These are phyloP conservation scores for Gelatoporia subvermispora DNA, from an alignment of 768 basidiomycete species.

Conservation along the genomic window DNA sequence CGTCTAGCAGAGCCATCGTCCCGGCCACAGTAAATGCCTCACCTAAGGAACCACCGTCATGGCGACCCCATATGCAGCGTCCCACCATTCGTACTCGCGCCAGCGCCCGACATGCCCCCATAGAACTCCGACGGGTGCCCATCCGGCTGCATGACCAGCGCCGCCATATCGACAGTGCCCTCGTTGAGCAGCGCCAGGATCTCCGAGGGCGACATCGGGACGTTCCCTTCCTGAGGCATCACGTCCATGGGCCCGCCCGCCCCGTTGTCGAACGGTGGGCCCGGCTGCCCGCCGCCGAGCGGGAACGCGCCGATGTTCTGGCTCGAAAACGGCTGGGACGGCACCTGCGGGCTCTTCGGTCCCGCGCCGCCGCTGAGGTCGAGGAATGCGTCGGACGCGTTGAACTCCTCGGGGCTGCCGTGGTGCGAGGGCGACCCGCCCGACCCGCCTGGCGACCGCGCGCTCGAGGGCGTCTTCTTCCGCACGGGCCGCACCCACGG, in stretches of 20 bases:
- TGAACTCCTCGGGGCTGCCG: constrained; percentile 61
- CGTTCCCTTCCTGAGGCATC: constrained; percentile 28
- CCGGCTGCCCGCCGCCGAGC: constrained; percentile 25
- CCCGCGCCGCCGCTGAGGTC: constrained; percentile 30
- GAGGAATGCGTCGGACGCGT: constrained; percentile 55
- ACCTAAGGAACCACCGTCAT: too few species aligned
- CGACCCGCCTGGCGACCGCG: constrained; percentile 33
- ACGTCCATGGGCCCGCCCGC: constrained; percentile 38
- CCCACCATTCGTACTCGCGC: not conserved
- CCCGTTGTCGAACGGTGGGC: constrained; percentile 27
- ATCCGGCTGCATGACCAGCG: constrained; percentile 22
- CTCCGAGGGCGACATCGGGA: constrained; percentile 56
- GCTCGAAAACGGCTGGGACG: constrained; percentile 5
- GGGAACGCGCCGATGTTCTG: constrained; percentile 5
- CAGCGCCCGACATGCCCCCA: not conserved
- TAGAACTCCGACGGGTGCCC: too few species aligned
- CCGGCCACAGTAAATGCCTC: too few species aligned
- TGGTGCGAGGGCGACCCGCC: constrained; percentile 32
- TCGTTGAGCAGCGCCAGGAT: constrained; percentile 61
- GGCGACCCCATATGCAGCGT: too few species aligned
- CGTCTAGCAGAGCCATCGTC: too few species aligned
- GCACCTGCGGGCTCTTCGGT: constrained; percentile 3
- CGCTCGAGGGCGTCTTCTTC: constrained; percentile 57
- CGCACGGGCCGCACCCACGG: constrained; percentile 90
- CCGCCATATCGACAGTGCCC: constrained; percentile 33